Evolutionary conservation across 2,329 filamentous ascomycete genomes (phyloP).

Genomic region (Colletotrichum sp.): DNA sequence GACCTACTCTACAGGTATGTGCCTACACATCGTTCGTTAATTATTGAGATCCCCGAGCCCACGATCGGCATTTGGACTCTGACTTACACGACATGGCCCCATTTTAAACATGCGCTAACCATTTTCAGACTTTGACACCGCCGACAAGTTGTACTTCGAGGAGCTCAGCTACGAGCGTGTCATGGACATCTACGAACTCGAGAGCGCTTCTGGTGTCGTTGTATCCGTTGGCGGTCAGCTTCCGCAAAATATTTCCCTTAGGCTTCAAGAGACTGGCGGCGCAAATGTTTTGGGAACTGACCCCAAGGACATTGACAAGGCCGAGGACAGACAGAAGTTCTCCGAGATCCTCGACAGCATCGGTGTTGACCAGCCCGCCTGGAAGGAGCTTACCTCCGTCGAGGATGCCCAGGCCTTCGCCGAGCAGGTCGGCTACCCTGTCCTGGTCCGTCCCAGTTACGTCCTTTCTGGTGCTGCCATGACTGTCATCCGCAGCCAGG

Average conservation of each 20-base stretch:
- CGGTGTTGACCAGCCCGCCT: slow-evolving; percentile 94
- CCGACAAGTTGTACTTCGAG: slow-evolving; percentile 95
- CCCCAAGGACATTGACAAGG: slow-evolving; percentile 94
- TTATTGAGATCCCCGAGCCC: neutral
- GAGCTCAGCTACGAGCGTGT: slow-evolving; percentile 96
- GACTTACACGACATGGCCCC: neutral
- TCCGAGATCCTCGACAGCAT: slow-evolving; percentile 97
- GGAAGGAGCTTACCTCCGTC: slow-evolving; percentile 95
- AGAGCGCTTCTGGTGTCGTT: slow-evolving; percentile 83
- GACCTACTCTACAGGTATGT: slow-evolving; percentile 50
- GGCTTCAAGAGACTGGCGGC: slow-evolving; percentile 87
- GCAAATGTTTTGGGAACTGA: slow-evolving; percentile 93
- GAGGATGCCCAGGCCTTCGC: slow-evolving; percentile 88
- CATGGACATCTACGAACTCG: slow-evolving; percentile 98
- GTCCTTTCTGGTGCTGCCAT: slow-evolving; percentile 97
- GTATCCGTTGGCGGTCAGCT: slow-evolving; percentile 96
- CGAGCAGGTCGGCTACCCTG: slow-evolving; percentile 85
- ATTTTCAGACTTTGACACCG: slow-evolving; percentile 82
- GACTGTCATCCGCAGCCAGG: slow-evolving; percentile 90
- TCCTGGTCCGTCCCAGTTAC: slow-evolving; percentile 92
- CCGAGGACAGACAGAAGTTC: slow-evolving; percentile 98
- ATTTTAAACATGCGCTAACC: neutral
- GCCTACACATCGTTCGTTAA: neutral
- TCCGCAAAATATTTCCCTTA: slow-evolving; percentile 76
- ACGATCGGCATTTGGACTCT: neutral